Evolutionary conservation across 352 stramenopile genomes (phyloP), one percentile per base, ranked within the genome.

Genomic region (Thalassiosira tumida): DNA sequence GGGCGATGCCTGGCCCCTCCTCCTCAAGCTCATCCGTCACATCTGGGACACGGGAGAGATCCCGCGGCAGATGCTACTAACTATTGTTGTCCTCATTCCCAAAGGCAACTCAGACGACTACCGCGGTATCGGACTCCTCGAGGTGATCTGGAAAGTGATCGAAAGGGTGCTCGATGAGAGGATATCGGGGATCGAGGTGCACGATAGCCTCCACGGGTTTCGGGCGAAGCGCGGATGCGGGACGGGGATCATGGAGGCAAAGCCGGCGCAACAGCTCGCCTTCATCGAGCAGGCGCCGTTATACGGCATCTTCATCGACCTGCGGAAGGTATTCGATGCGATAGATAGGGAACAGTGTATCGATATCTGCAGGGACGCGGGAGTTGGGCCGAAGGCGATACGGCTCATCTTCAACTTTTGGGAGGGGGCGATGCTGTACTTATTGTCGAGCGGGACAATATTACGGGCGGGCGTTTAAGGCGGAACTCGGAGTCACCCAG

Each of bases 401-500:
- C 41, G 85, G 29, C 77, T 87, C 1, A 74, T 91, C 47, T 41
- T n/a, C 26, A 24, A 33, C 33, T 89, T 86, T 59, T 92, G 81
- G 87, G 50, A 43, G 50, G 10, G 79, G 21, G 72, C 73, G 17
- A 41, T 87, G 37, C 24, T 91, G n/a, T n/a, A n/a, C n/a, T 24
- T 77, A 84, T 6, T 85, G 64, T 67, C 31, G 76, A 17, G 47
- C 51, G 26, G n/a, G 75, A n/a, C 74, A 75, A 33, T 40, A 38
- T 51, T 89, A 83, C 75, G 79, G 80, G 1, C 17, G 35, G 33
- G 47, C 83, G 29, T 90, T 92, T 47, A 47, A 35, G 76, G 89
- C 89, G 72, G 14, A 31, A 13, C 79, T 62, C 13, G 77, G 88
- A 2, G 88, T 93, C 4, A 93, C 88, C 24, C 78, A 93, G 73